Percentiles rank a stretch among this genome's conserved stretches.
Conservation (phyloP, 495 filamentous ascomycete species). For the Penicillium steckii region DNA sequence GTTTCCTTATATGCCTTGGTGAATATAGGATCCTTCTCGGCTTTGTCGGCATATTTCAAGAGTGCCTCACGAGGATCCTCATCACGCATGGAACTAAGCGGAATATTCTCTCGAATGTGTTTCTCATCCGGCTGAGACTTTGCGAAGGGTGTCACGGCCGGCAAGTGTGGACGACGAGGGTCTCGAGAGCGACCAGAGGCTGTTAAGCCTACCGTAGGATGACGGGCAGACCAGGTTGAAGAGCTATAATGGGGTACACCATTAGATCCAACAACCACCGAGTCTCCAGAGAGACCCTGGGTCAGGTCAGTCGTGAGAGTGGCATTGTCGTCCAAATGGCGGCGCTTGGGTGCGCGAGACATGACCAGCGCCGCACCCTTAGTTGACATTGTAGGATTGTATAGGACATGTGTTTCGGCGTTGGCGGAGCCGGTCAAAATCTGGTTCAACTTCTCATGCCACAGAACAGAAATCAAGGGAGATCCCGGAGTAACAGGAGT, state of each 20-base stretch:
- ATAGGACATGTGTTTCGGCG: constrained; percentile 83
- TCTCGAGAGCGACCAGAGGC: constrained; percentile 78
- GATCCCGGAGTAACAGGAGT: constrained; percentile 83
- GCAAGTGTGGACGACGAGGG: constrained; percentile 76
- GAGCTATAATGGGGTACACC: constrained; percentile 46
- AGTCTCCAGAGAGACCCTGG: constrained; percentile 77
- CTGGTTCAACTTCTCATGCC: constrained; percentile 94
- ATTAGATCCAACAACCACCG: constrained; percentile 61
- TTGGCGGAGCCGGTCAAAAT: constrained; percentile 93
- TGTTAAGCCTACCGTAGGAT: constrained; percentile 70
- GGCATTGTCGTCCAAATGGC: constrained; percentile 91
- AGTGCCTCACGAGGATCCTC: constrained; percentile 95
- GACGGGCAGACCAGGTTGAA: constrained; percentile 58
- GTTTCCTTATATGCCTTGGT: constrained; percentile 91
- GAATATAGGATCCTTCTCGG: constrained; percentile 90
- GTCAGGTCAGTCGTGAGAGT: constrained; percentile 78
- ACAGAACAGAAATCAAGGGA: constrained; percentile 78
- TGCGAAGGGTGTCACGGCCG: constrained; percentile 84
- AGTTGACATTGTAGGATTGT: constrained; percentile 76
- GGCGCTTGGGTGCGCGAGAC: constrained; percentile 88
- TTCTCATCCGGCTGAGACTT: constrained; percentile 88
- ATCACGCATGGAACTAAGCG: constrained; percentile 91
- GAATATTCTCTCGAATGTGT: constrained; percentile 83
- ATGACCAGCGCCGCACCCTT: constrained; percentile 86
- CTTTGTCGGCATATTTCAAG: constrained; percentile 91